These are phyloP conservation scores for Porphyrellus cyaneotinctus DNA, from an alignment of 768 basidiomycete species.

Conservation along the genomic window DNA sequence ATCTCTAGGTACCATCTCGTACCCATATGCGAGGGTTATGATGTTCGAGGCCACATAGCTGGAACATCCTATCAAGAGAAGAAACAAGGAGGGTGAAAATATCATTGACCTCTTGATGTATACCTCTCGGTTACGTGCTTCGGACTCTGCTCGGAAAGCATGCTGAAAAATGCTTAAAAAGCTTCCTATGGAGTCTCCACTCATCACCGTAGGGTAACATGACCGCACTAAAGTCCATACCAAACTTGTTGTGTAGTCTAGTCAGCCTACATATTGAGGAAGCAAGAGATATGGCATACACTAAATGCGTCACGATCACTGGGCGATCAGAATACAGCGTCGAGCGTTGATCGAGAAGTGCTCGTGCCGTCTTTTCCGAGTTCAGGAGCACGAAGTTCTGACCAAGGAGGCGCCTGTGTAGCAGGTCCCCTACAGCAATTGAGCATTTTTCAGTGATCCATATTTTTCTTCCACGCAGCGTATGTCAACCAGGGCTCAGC, in stretches of 20 bases:
- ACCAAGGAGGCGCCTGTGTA: constrained; percentile 21
- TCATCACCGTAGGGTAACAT: constrained; percentile 28
- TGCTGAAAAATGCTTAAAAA: constrained; percentile 30
- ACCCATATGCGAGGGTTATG: constrained; percentile 26
- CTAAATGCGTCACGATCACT: constrained; percentile 7
- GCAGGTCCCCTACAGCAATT: constrained; percentile 16
- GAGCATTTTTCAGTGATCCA: constrained; percentile 20
- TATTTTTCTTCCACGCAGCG: constrained; percentile 33
- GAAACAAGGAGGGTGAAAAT: not conserved
- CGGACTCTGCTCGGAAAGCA: constrained; percentile 23
- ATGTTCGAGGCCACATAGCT: constrained; percentile 27
- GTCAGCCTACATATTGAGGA: not conserved
- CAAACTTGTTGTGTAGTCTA: constrained; percentile 16
- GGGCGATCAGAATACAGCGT: constrained; percentile 28
- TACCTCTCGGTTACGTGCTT: constrained; percentile 14
- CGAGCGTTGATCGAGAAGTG: constrained; percentile 27
- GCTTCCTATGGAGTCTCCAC: constrained; percentile 31
- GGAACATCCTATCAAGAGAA: not conserved
- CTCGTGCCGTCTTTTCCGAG: constrained; percentile 26
- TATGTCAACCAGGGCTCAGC: constrained; percentile 34
- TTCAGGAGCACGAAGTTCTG: constrained; percentile 27
- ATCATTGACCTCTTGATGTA: constrained; percentile 21
- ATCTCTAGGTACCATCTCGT: constrained; percentile 15
- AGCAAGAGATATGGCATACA: constrained; percentile 5
- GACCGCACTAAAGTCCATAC: constrained; percentile 26